Conservation (phyloP, 2,329 filamentous ascomycete species). For the Penicillium sp. region DNA sequence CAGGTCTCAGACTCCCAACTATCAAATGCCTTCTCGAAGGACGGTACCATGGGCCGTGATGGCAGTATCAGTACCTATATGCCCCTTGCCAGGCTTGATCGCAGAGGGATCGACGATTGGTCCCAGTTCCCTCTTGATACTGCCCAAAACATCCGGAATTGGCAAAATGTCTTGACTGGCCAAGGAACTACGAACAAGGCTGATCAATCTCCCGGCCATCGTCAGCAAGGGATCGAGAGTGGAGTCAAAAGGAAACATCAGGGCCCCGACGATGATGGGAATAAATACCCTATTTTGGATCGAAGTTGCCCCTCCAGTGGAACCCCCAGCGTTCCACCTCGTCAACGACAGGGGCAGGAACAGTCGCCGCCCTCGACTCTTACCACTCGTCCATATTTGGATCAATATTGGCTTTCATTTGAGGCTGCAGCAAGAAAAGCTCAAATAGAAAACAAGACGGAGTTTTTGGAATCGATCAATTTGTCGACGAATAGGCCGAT, state of each 20-base stretch:
- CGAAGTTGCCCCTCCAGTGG: neutral
- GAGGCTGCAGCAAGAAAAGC: neutral
- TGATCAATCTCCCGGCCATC: neutral
- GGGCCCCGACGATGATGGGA: neutral
- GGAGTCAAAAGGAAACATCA: neutral
- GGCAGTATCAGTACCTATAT: conserved; percentile 14
- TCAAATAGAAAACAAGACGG: neutral
- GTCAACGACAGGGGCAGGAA: neutral
- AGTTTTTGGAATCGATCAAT: neutral
- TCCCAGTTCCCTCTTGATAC: conserved; percentile 40
- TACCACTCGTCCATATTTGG: neutral
- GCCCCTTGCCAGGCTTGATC: conserved; percentile 30
- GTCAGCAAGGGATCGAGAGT: no score
- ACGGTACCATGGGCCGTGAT: neutral
- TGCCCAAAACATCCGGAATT: conserved; percentile 38
- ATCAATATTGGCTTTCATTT: conserved; percentile 2
- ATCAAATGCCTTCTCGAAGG: conserved; percentile 23
- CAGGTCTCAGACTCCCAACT: conserved; percentile 39
- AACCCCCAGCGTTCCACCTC: neutral
- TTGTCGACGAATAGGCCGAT: neutral
- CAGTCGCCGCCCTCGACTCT: neutral
- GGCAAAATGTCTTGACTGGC: conserved; percentile 37
- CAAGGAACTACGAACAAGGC: neutral
- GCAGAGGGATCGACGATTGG: conserved; percentile 44
- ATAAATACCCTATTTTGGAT: neutral